Evolutionary conservation across 2,329 filamentous ascomycete genomes (phyloP).

Genomic region (Colletotrichum ledebouriae): DNA sequence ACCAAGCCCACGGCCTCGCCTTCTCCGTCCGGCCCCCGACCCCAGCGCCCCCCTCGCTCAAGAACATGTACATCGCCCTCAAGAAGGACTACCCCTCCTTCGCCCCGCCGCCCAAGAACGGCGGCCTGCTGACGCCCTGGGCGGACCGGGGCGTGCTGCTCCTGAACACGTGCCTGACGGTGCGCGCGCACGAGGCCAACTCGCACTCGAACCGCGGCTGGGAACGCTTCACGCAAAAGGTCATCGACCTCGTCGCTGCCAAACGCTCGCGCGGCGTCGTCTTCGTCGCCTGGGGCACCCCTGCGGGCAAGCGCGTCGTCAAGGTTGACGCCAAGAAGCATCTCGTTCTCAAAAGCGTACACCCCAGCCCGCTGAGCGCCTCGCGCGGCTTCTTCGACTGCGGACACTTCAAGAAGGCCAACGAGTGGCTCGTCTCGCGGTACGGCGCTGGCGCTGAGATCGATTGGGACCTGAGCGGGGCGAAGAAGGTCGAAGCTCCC

Average conservation of each 20-base stretch:
- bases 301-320: conserved; percentile 83
- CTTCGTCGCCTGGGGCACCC: conserved; percentile 93
- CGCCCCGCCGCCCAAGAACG: conserved; percentile 78
- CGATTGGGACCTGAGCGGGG: conserved; percentile 78
- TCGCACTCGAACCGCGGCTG: conserved; percentile 89
- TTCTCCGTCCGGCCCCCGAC: conserved; percentile 95
- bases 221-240: conserved; percentile 92
- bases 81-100: conserved; percentile 91
- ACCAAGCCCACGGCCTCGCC: conserved; percentile 95
- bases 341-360: conserved; percentile 86
- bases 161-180: conserved; percentile 95
- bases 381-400: conserved; percentile 85
- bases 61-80: conserved; percentile 93
- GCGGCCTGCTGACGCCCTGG: conserved; percentile 91
- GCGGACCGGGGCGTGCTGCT: conserved; percentile 92
- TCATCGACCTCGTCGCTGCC: conserved; percentile 88
- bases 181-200: conserved; percentile 89
- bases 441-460: conserved; percentile 87
- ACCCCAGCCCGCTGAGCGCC: conserved; percentile 94
- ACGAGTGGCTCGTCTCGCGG: conserved; percentile 83
- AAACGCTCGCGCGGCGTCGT: conserved; percentile 86
- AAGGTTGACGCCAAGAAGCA: conserved; percentile 81
- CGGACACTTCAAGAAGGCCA: conserved; percentile 83
- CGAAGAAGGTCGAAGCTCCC: conserved; percentile 36
- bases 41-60: conserved; percentile 86